Evolutionary conservation across 345 rosid species (phyloP).

Genomic region (Heritiera fomes): DNA sequence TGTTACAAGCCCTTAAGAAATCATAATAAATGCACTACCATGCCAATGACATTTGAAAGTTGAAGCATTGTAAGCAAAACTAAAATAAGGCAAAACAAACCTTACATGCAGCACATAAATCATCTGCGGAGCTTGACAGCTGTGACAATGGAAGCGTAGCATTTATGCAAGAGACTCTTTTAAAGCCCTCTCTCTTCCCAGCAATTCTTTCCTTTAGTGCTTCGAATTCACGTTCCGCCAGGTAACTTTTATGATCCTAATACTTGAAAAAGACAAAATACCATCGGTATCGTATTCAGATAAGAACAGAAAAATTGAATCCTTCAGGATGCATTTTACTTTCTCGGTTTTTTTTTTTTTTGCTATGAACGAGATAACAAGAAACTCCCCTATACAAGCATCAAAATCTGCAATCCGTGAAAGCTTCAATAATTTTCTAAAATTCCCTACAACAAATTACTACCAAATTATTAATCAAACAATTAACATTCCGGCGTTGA

Average conservation of each 20-base stretch:
- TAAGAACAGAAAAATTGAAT: not conserved
- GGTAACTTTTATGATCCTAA: slow-evolving; percentile 79
- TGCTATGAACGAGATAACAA: not conserved
- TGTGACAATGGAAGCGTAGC: slow-evolving; percentile 78
- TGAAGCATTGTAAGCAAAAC: not conserved
- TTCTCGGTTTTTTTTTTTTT: not conserved
- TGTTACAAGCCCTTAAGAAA: not conserved
- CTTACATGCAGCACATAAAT: slow-evolving; percentile 73
- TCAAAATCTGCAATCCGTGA: not conserved
- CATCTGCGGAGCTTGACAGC: slow-evolving; percentile 42
- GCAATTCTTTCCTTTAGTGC: slow-evolving; percentile 81
- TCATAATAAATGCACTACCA: not conserved
- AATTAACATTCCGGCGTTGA: not conserved
- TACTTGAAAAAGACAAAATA: slow-evolving; percentile 58
- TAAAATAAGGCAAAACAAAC: slow-evolving; percentile 47
- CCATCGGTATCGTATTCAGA: slow-evolving; percentile 36
- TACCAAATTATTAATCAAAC: not conserved
- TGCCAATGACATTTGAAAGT: not conserved
- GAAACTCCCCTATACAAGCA: not conserved
- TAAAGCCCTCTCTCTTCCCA: slow-evolving; percentile 69
- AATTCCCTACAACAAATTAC: not conserved
- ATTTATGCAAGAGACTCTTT: slow-evolving; percentile 75
- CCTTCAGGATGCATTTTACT: not conserved
- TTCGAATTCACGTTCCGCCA: slow-evolving; percentile 88
- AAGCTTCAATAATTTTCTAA: not conserved